phyloP scores from a whole-genome alignment of 148 eudicot genomes.

The Beta vulgaris region DNA sequence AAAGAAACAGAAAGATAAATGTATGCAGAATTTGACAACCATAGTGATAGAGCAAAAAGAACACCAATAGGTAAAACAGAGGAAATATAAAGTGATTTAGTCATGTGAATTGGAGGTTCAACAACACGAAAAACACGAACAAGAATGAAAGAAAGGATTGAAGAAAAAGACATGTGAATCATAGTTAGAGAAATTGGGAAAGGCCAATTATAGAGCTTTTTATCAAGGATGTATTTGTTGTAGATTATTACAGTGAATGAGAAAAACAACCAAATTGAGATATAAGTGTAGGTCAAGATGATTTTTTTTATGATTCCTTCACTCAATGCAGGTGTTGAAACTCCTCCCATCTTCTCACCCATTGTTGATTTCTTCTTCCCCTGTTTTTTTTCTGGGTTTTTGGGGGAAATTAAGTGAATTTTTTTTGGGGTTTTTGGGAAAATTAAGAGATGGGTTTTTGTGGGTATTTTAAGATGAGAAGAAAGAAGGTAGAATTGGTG shows the following conservation, averaged over 20 bases:
- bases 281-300: slow-evolving; percentile 59
- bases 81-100: slow-evolving; percentile 34
- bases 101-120: slow-evolving; percentile 38
- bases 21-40: slow-evolving; percentile 75
- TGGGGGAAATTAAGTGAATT: no score
- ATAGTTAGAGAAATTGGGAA: slow-evolving; percentile 65
- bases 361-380: slow-evolving; percentile 3
- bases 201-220: slow-evolving; percentile 69
- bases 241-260: slow-evolving; percentile 62
- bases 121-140: slow-evolving; percentile 41
- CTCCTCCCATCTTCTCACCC: neutral
- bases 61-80: slow-evolving; percentile 63
- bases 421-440: neutral
- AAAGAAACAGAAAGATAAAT: slow-evolving; percentile 65
- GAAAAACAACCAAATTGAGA: slow-evolving; percentile 56
- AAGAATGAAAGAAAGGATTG: slow-evolving; percentile 41
- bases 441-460: slow-evolving; percentile 12
- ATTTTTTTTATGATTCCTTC: slow-evolving; percentile 53
- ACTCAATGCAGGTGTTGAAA: slow-evolving; percentile 1
- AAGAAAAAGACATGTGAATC: slow-evolving; percentile 68
- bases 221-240: slow-evolving; percentile 69
- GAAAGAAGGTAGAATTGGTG: no score
- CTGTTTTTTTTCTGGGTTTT: slow-evolving; percentile 8
- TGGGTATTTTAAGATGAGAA: slow-evolving; percentile 1
- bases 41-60: slow-evolving; percentile 53